Percentiles rank a stretch among this genome's conserved stretches.
Evolutionary conservation across 2,329 filamentous ascomycete species (phyloP).

Genomic region (Lecanoromycetidae sp.): DNA sequence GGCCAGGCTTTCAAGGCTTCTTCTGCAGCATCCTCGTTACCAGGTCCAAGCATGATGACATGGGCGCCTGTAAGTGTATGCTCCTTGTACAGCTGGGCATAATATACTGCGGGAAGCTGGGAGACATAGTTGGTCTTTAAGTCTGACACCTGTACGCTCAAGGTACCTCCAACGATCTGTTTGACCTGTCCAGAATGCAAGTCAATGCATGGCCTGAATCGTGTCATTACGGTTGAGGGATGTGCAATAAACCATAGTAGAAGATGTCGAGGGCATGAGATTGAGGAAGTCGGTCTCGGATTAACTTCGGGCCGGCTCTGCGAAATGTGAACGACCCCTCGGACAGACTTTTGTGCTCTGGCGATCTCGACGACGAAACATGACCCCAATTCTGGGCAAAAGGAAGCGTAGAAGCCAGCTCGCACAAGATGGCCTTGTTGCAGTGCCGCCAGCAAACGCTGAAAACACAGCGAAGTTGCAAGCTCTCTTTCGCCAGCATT

Average conservation of each 20-base stretch:
- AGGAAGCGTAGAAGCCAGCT: slow-evolving; percentile 34
- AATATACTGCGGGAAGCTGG: slow-evolving; percentile 66
- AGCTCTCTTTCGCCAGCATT: slow-evolving; percentile 69
- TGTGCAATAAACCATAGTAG: not conserved
- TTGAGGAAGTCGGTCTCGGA: too few species aligned
- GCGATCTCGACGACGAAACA: not conserved
- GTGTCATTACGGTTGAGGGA: slow-evolving; percentile 54
- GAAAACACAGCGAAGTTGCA: slow-evolving; percentile 39
- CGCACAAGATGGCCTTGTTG: slow-evolving; percentile 18
- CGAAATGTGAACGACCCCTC: not conserved
- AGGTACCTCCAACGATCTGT: slow-evolving; percentile 92
- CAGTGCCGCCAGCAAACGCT: slow-evolving; percentile 1
- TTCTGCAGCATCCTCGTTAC: slow-evolving; percentile 67
- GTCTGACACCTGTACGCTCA: slow-evolving; percentile 52
- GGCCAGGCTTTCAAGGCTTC: slow-evolving; percentile 73
- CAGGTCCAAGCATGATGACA: slow-evolving; percentile 90
- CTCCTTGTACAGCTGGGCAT: slow-evolving; percentile 67
- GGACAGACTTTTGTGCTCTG: not conserved
- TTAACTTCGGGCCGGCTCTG: too few species aligned
- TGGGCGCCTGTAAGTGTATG: slow-evolving; percentile 67
- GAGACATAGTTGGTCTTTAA: slow-evolving; percentile 92
- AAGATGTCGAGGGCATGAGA: not conserved
- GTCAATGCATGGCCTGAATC: slow-evolving; percentile 93
- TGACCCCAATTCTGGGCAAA: slow-evolving; percentile 32
- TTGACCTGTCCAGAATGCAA: slow-evolving; percentile 95